Evolutionary conservation across 257 asterid species (phyloP), one percentile per base, ranked within the genome.

Genomic region (Thymus mandschuricus): DNA sequence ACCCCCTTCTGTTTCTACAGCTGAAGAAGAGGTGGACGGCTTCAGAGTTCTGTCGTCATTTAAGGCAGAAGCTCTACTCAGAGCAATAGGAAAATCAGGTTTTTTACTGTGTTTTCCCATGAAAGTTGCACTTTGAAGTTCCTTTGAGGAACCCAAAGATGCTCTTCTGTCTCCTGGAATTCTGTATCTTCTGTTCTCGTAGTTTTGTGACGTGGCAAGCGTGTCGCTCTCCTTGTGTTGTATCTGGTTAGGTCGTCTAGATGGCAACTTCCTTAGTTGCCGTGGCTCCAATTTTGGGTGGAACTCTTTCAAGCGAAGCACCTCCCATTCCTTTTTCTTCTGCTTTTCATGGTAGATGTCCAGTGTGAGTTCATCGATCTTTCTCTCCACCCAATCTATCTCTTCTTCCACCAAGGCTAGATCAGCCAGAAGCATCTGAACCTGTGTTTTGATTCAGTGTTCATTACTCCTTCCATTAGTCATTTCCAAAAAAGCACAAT

Each of bases 401-500:
- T 91, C 97, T 70, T 93, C 96, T 74, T 89, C 96, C 50, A 86
- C 85, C 46, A 75, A 57, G 0, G 81, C 82, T 13, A 93, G 57
- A 74, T 93, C 96, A 68, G 89, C 90, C n/a, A 93, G 82, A 59
- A 91, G 89, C 84, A 82, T 61, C 66, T 87, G 97, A 34, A 89
- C 91, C 98, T 93, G 81, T 79, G 74, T 59, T 46, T 1, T 1
- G 10, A 10, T 62, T 60, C 52, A 44, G 21, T 55, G 34, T 56
- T 9, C 13, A 8, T 33, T 13, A 49, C 5, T 12, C 6, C 58
- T 21, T 21, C 11, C 58, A 52, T 52, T 21, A 52, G 10, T 52
- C 27, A 21, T 21, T 6, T 56, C 5, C 7, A 38, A 30, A 8
- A 9, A 7, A 30, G 1, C 5, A 10, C 40, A 28, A 3, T 28